These are phyloP conservation scores for Fomitopsis betulina DNA, from an alignment of 1,284 basidiomycete species.

Conservation along the genomic window DNA sequence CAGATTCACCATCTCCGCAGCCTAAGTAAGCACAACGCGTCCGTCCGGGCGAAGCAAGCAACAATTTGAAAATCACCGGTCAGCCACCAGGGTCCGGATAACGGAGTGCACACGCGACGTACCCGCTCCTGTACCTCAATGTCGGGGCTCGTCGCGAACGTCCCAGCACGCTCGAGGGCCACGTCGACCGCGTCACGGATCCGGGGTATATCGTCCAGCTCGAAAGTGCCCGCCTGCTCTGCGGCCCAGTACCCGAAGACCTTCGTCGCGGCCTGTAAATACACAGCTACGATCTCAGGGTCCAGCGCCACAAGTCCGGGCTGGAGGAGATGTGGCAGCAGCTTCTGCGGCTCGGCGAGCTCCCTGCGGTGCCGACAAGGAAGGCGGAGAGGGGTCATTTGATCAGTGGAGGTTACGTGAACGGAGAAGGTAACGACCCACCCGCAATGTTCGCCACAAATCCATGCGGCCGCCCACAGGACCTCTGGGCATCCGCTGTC, in stretches of 20 bases:
- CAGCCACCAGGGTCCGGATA: background rate
- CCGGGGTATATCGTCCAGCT: conserved; percentile 58
- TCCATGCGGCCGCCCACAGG: conserved; percentile 91
- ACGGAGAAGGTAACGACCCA: conserved; percentile 31
- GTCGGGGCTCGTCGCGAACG: conserved; percentile 55
- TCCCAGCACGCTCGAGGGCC: conserved; percentile 51
- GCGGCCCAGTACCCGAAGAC: conserved; percentile 85
- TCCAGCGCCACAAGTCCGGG: conserved; percentile 49
- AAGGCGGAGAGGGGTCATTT: no score
- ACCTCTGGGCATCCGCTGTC: conserved; percentile 74
- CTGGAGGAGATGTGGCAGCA: conserved; percentile 66
- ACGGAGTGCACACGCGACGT: conserved; percentile 23
- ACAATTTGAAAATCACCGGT: background rate
- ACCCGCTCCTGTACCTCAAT: conserved; percentile 92
- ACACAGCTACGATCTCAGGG: conserved; percentile 65
- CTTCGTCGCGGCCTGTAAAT: conserved; percentile 82
- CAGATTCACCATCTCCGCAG: conserved; percentile 76
- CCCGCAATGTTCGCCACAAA: conserved; percentile 91
- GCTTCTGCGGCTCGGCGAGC: conserved; percentile 63
- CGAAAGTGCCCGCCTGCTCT: conserved; percentile 73
- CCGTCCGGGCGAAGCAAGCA: background rate
- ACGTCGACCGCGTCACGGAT: conserved; percentile 59
- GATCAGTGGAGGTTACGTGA: background rate
- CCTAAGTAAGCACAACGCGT: conserved; percentile 35
- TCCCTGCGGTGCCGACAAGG: conserved; percentile 40